These are phyloP conservation scores for Salisapilia sapeloensis DNA, from an alignment of 352 stramenopile species.

Conservation along the genomic window DNA sequence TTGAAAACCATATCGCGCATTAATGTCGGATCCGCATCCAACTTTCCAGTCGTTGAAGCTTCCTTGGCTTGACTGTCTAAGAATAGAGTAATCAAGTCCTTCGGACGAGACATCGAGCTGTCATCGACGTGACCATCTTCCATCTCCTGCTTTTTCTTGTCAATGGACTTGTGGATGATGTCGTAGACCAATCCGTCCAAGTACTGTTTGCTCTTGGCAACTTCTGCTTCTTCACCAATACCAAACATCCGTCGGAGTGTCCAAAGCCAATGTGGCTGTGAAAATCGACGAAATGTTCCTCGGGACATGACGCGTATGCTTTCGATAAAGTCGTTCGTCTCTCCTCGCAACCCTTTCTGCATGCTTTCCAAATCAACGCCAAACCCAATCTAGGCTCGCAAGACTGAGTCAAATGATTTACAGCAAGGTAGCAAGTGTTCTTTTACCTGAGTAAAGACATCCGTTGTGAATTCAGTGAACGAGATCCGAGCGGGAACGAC, in stretches of 20 bases:
- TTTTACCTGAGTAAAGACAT: conserved; percentile 25
- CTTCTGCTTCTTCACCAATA: conserved; percentile 11
- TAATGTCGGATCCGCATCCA: conserved; percentile 23
- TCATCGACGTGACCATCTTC: no score
- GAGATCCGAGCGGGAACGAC: conserved; percentile 20
- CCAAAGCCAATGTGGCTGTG: no score
- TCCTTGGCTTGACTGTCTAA: no score
- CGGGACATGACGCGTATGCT: no score
- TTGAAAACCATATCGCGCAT: conserved; percentile 47
- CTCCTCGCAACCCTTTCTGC: conserved; percentile 6
- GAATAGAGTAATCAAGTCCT: no score
- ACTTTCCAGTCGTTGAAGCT: conserved; percentile 4
- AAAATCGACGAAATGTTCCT: no score
- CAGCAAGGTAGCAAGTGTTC: neutral
- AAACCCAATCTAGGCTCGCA: conserved; percentile 16
- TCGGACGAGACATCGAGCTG: no score
- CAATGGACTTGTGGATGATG: conserved; percentile 14
- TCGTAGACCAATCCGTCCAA: conserved; percentile 15
- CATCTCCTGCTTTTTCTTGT: conserved; percentile 4
- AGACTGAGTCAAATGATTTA: no score
- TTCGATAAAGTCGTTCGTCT: conserved; percentile 11
- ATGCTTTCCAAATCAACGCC: conserved; percentile 21
- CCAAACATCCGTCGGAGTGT: conserved; percentile 17
- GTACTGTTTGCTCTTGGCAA: conserved; percentile 12
- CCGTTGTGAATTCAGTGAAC: conserved; percentile 34